These are phyloP conservation scores for Cyclotella cryptica DNA, from an alignment of 108 stramenopile species.

Conservation along the genomic window DNA sequence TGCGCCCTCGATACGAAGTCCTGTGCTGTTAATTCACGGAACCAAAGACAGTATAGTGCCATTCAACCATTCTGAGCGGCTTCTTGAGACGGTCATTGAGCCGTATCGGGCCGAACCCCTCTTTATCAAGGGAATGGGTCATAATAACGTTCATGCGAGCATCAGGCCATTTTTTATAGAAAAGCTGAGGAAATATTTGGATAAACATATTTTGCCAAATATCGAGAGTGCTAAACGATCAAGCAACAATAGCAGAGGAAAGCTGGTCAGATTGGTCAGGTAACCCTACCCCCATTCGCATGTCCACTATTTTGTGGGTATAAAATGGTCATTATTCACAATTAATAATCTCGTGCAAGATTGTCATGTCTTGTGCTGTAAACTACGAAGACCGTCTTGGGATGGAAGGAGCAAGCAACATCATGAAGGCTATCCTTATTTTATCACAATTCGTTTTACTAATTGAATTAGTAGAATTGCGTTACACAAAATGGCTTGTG, in stretches of 20 bases:
- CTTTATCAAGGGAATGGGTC: slow-evolving; percentile 92
- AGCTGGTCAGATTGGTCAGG: slow-evolving; percentile 11
- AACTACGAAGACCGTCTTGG: slow-evolving; percentile 1
- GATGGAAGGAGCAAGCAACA: background rate
- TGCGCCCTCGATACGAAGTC: slow-evolving; percentile 75
- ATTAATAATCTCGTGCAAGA: slow-evolving; percentile 15
- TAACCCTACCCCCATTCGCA: background rate
- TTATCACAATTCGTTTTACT: slow-evolving; percentile 27
- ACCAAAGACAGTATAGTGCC: slow-evolving; percentile 96
- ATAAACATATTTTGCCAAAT: slow-evolving; percentile 72
- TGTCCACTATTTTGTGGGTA: background rate
- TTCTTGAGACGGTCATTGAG: slow-evolving; percentile 66
- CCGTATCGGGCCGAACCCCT: slow-evolving; percentile 74
- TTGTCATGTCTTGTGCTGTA: background rate
- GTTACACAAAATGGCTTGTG: background rate
- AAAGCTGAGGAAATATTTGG: slow-evolving; percentile 77
- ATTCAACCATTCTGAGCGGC: slow-evolving; percentile 89
- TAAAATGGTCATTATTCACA: slow-evolving; percentile 5
- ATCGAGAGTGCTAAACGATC: slow-evolving; percentile 20
- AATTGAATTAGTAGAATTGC: slow-evolving; percentile 53
- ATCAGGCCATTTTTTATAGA: slow-evolving; percentile 86
- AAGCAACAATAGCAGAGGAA: slow-evolving; percentile 9
- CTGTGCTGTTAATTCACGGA: slow-evolving; percentile 91
- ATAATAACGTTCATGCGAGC: slow-evolving; percentile 88
- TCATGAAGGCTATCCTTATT: background rate